Percentiles rank a stretch among this genome's conserved stretches.
Conservation (phyloP, 768 basidiomycete species). For the Macrolepiota albuminosa region DNA sequence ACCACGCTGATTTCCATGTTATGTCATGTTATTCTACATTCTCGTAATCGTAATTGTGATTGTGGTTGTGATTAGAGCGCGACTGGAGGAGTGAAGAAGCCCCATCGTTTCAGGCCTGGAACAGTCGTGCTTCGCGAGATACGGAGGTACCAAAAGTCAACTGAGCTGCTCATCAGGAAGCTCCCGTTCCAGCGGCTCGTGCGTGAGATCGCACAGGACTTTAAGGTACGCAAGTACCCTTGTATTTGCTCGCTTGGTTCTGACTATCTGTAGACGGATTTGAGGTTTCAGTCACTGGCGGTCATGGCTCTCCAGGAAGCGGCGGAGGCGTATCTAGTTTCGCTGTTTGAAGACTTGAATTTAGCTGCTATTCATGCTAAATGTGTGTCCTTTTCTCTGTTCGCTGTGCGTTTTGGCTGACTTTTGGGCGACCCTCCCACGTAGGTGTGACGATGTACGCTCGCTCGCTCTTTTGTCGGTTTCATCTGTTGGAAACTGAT, state of each 20-base stretch:
- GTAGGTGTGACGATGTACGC: slow-evolving; percentile 20
- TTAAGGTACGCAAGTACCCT: slow-evolving; percentile 37
- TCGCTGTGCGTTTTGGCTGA: background rate
- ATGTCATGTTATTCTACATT: no score
- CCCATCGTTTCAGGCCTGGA: no score
- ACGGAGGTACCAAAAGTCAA: no score
- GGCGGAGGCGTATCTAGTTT: slow-evolving; percentile 18
- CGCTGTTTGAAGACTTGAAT: slow-evolving; percentile 18
- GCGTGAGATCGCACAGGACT: no score
- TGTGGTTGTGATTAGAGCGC: background rate
- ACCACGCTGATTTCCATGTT: background rate
- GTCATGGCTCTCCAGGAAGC: slow-evolving; percentile 20
- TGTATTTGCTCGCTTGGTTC: no score
- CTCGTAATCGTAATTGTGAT: no score
- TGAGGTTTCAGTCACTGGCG: slow-evolving; percentile 20
- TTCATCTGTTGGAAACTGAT: background rate
- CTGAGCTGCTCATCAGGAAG: no score
- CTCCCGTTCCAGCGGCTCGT: no score
- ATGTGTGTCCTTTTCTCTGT: slow-evolving; percentile 5
- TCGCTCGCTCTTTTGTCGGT: background rate
- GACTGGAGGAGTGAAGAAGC: slow-evolving; percentile 10
- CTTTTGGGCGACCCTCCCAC: background rate
- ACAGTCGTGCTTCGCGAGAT: no score
- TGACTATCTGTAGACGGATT: slow-evolving; percentile 14
- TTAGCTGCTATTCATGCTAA: slow-evolving; percentile 21